These are phyloP conservation scores for Ziziphus jujuba DNA, from an alignment of 306 rosid genomes.

Conservation along the genomic window DNA sequence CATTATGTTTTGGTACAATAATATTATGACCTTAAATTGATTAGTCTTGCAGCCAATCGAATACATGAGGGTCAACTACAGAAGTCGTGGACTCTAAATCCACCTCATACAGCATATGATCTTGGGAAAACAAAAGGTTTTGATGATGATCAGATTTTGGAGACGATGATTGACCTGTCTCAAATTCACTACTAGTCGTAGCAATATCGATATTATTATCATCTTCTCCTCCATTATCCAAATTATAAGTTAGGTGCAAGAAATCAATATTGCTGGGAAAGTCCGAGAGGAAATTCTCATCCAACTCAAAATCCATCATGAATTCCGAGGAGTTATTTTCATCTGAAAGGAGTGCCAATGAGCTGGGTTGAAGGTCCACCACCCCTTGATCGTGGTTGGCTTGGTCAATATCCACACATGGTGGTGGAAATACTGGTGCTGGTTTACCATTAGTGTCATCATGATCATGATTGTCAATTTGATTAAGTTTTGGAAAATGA, in stretches of 20 bases:
- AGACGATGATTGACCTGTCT: background rate
- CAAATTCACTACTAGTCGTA: background rate
- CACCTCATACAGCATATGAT: conserved; percentile 23
- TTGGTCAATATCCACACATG: no score
- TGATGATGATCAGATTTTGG: conserved; percentile 8
- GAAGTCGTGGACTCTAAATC: conserved; percentile 31
- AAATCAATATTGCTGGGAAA: conserved; percentile 37
- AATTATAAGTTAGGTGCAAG: conserved; percentile 24
- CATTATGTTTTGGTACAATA: no score
- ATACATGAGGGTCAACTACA: conserved; percentile 36
- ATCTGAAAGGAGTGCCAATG: conserved; percentile 4
- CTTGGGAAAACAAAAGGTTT: conserved; percentile 21
- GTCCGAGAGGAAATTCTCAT: conserved; percentile 42
- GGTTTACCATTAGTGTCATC: background rate
- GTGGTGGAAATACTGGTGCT: no score
- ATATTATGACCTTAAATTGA: background rate
- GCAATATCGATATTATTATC: background rate
- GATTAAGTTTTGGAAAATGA: background rate
- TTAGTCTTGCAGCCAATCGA: conserved; percentile 39
- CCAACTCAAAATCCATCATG: conserved; percentile 45
- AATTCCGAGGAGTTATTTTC: conserved; percentile 26
- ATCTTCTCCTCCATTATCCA: conserved; percentile 11
- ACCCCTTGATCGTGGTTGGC: no score
- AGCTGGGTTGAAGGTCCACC: background rate
- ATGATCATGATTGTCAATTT: background rate